These are phyloP conservation scores for Ascocoryne sarcoides DNA, from an alignment of 2,329 filamentous ascomycete genomes.

Conservation along the genomic window DNA sequence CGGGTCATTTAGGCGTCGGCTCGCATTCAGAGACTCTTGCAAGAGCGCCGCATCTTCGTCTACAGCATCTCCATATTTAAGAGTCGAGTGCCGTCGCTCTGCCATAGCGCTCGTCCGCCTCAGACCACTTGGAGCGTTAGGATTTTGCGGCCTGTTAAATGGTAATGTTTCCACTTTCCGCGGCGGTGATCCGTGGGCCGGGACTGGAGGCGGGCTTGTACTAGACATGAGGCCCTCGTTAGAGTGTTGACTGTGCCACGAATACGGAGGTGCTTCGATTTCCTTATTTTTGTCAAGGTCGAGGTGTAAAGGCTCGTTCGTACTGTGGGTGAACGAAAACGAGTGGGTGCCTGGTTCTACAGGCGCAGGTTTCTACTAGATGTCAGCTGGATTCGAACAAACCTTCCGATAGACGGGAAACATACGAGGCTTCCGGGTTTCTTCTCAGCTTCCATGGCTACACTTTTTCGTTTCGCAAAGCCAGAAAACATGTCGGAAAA, in stretches of 20 bases:
- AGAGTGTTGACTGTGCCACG: conserved; percentile 26
- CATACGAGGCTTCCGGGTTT: conserved; percentile 25
- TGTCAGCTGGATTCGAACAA: conserved; percentile 5
- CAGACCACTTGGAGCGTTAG: conserved; percentile 14
- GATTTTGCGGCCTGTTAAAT: conserved; percentile 12
- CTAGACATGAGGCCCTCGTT: conserved; percentile 25
- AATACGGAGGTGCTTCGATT: conserved; percentile 24
- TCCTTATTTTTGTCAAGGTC: conserved; percentile 22
- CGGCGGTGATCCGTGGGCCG: conserved; percentile 13
- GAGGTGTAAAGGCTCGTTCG: conserved; percentile 16
- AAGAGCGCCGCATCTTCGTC: conserved; percentile 29
- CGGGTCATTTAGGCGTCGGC: conserved; percentile 21
- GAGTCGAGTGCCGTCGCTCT: conserved; percentile 21
- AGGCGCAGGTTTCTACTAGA: conserved; percentile 17
- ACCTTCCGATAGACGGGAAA: neutral
- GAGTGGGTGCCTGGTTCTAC: conserved; percentile 12
- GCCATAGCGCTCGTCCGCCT: conserved; percentile 25
- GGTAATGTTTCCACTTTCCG: neutral
- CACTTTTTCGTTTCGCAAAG: conserved; percentile 25
- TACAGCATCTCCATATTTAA: conserved; percentile 20
- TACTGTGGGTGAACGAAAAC: neutral
- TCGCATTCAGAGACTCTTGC: conserved; percentile 26
- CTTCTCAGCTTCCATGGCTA: conserved; percentile 19
- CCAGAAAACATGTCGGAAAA: conserved; percentile 29
- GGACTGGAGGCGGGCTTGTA: conserved; percentile 22